Evolutionary conservation across 768 basidiomycete species (phyloP), one percentile per base, ranked within the genome.

Genomic region (Auriscalpium microsporum): DNA sequence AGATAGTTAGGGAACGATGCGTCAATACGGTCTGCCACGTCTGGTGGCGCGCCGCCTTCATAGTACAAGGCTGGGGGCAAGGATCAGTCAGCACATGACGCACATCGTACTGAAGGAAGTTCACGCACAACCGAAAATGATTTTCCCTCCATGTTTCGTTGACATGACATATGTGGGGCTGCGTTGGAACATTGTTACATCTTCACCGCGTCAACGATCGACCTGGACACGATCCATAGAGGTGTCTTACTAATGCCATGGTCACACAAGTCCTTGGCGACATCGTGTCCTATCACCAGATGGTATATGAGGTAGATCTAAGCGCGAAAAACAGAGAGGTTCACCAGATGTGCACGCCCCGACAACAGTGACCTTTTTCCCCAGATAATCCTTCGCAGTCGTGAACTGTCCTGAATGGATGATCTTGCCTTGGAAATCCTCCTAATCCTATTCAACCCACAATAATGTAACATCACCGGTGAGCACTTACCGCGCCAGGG

Each of bases 11-110:
- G 59, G 49, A 76, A 71, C 8, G 78, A 79, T 19, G 75, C 76
- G 38, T 68, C 73, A 46, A 83, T 65, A 23, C 75, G 72, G 66
- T 85, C 84, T 4, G 78, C 80, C 21, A 78, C 61, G 34, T 83
- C 79, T 81, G 55, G 54, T 21, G 56, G 10, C 11, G 57, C 54
- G 9, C 56, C 60, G 5, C 54, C 58, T 46, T 56, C 55, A 28
- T 33, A 34, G 46, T 55, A 60, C 13, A 61, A 47, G 11, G 47
- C 58, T 61, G 36, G 17, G 14, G 35, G 38, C 35, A 16, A 35
- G 3, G 5, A 16, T 36, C 23, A 11, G 7, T 51, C 28, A 37
- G 33, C 8, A 38, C 7, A 3, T 19, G 21, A 13, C 21, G 51
- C 28, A 17, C 13, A 16, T 10, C 17, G 35, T 42, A 17, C n/a